phyloP scores from a whole-genome alignment of 441 rosid genomes.

The Lagerstroemia fauriei region DNA sequence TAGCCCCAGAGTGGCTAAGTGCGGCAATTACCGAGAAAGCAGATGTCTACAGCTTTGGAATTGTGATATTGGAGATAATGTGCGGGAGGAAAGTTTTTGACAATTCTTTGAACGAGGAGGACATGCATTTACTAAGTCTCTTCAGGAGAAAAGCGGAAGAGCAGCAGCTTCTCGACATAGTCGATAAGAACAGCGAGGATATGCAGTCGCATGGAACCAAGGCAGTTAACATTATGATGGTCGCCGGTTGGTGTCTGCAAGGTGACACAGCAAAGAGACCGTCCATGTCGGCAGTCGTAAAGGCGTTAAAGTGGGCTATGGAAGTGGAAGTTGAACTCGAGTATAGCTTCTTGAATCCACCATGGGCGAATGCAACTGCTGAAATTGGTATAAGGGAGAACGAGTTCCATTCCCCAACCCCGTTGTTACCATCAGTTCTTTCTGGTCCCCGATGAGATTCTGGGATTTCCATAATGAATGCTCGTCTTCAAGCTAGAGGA shows the following conservation, averaged over 20 bases:
- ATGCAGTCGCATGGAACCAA: constrained; percentile 20
- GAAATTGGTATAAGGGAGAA: background rate
- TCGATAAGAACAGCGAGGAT: constrained; percentile 23
- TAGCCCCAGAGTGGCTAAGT: constrained; percentile 29
- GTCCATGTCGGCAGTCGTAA: constrained; percentile 34
- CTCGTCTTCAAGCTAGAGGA: background rate
- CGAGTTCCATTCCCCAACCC: background rate
- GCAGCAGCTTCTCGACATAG: constrained; percentile 21
- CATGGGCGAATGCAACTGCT: background rate
- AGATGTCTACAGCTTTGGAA: constrained; percentile 25
- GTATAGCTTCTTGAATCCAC: constrained; percentile 13
- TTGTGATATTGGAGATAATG: constrained; percentile 23
- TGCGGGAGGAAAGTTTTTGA: constrained; percentile 32
- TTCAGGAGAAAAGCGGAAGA: constrained; percentile 23
- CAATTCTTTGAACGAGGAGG: constrained; percentile 19
- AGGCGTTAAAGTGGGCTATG: constrained; percentile 31
- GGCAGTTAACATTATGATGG: constrained; percentile 20
- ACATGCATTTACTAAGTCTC: constrained; percentile 22
- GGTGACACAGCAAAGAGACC: constrained; percentile 34
- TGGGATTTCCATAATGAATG: background rate
- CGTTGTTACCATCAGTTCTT: constrained; percentile 1
- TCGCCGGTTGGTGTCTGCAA: constrained; percentile 38
- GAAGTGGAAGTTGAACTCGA: constrained; percentile 17
- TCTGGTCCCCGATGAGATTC: constrained; percentile 10
- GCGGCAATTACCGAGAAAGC: constrained; percentile 26